phyloP scores from a whole-genome alignment of 805 yeast genomes.

The Sungouiozyma intestinalis region DNA sequence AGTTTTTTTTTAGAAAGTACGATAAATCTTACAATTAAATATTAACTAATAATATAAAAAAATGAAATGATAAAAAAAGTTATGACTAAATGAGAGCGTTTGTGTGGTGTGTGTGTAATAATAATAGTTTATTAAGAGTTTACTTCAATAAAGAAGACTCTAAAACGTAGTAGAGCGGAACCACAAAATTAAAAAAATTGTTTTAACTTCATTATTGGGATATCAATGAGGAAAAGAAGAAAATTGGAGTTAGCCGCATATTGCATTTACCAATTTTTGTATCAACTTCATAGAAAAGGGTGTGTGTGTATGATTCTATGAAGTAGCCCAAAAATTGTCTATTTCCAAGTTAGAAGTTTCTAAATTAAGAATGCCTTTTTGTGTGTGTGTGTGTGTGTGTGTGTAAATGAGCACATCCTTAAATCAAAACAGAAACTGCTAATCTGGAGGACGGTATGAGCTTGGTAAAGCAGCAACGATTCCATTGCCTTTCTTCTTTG shows the following conservation, averaged over 20 bases:
- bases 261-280: too few relatives aligned
- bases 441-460: not conserved
- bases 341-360: too few relatives aligned
- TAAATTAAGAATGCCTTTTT: too few relatives aligned
- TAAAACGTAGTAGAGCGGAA: too few relatives aligned
- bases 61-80: not conserved
- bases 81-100: not conserved
- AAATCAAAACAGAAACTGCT: too few relatives aligned
- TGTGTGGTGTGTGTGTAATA: not conserved
- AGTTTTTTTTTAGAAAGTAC: not conserved
- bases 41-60: not conserved
- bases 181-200: not conserved
- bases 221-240: not conserved
- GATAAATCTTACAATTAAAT: not conserved
- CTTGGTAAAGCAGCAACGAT: not conserved
- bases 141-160: not conserved
- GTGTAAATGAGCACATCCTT: too few relatives aligned
- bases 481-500: not conserved
- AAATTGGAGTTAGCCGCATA: too few relatives aligned
- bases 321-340: too few relatives aligned
- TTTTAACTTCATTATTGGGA: not conserved
- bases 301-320: not conserved
- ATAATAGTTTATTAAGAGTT: too few relatives aligned
- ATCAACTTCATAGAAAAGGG: not conserved
- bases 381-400: too few relatives aligned